Conservation (phyloP, 257 asterid species). For the Nicotiana otophora region DNA sequence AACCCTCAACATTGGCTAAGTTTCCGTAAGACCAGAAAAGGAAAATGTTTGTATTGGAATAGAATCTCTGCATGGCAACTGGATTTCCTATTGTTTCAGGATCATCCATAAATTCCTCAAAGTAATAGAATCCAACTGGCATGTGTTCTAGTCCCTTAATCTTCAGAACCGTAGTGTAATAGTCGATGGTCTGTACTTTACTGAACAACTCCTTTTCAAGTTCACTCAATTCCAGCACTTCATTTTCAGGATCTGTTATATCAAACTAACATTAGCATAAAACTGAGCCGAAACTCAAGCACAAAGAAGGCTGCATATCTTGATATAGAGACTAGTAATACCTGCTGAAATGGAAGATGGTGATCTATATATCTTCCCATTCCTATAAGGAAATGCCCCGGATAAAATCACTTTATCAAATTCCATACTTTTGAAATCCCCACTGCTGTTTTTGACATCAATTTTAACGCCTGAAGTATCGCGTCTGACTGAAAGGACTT, state of each 20-base stretch:
- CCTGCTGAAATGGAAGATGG: slow-evolving; percentile 32
- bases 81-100: slow-evolving; percentile 78
- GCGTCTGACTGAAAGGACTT: slow-evolving; percentile 52
- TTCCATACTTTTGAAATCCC: slow-evolving; percentile 27
- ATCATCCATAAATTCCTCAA: slow-evolving; percentile 70
- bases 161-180: slow-evolving; percentile 76
- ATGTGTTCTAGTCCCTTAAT: slow-evolving; percentile 67
- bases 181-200: slow-evolving; percentile 64
- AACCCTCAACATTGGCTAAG: slow-evolving; percentile 43
- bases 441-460: slow-evolving; percentile 29
- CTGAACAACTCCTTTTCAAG: slow-evolving; percentile 59
- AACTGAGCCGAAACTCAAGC: background rate
- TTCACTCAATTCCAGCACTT: slow-evolving; percentile 47
- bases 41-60: slow-evolving; percentile 51
- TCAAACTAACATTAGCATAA: background rate
- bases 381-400: slow-evolving; percentile 61
- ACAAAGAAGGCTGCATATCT: background rate
- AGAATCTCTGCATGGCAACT: slow-evolving; percentile 74
- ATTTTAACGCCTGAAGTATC: slow-evolving; percentile 22
- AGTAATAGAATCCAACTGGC: slow-evolving; percentile 77
- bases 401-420: slow-evolving; percentile 70
- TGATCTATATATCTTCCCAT: slow-evolving; percentile 54
- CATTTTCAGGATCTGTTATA: slow-evolving; percentile 33
- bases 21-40: slow-evolving; percentile 86
- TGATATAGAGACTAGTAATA: background rate